Base-by-base conservation (phyloP, 805 yeast genomes). In the Cyberlindnera mycetangii region DNA sequence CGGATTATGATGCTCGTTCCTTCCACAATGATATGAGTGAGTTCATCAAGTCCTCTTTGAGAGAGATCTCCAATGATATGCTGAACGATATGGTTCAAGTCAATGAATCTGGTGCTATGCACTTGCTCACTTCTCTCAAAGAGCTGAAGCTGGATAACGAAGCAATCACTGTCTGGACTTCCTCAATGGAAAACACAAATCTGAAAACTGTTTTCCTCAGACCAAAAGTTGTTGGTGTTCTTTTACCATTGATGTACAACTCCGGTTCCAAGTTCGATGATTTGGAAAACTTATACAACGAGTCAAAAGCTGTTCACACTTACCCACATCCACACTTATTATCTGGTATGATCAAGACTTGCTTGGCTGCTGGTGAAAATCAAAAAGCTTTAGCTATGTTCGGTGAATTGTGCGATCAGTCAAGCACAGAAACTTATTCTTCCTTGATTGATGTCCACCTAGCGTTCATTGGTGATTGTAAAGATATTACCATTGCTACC, bases 381-480 rank as follows among this genome's bases (percentile, higher is more conserved):
- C 70, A 79, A 34, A 74, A 78, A 54, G 95, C 90, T 5, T 68
- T 87, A 48, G 75, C 75, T 46, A 68, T 78, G 40, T 83, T 85
- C 62, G 81, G 78, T 58, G 73, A 74, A 38, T 66, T 85, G 49
- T 78, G 85, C 52, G 70, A 71, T 35, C 72, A 76, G 36, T 78
- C 78, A 37, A 66, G 62, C 33, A 54, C 57, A 42, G 44, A 49
- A 32, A 70, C 68, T 62, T 66, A 70, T 55, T 72, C 80, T 41
- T 75, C 82, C 25, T 68, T 85, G 63, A 75, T 84, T 27, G 86
- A 83, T 64, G 82, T 87, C 37, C 95, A 87, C 67, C 71, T 85
- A 49, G 73, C 83, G 3, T 87, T 87, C 55, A 83, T 87, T 59
- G 93, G 95, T 36, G 79, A 78, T 52, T 83, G 89, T 62, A 78